Evolutionary conservation across 495 filamentous ascomycete genomes (phyloP), one percentile per base, ranked within the genome.

Genomic region (Opeltia flavorubescens): DNA sequence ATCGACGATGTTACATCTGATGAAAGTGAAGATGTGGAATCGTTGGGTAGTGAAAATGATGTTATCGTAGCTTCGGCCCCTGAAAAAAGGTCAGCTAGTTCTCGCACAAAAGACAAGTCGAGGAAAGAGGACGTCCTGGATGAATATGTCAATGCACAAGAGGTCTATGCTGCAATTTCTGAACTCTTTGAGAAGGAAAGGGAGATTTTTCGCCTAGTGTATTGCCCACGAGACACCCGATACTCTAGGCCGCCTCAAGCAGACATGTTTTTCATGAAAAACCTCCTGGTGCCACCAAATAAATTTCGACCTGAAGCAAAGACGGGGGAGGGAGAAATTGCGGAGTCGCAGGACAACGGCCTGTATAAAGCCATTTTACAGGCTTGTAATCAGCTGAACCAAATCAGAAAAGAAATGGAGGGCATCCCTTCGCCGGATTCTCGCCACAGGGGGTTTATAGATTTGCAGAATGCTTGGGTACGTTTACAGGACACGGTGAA

Each of bases 251-350:
- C 62, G 36, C 63, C 89, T 7, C 74, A 66, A 5, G 76, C 86
- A 0, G 83, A 91, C 56, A 95, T 95, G 77, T 95, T 99, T 63
- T 99, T 99, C 65, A 70, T 96, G 39, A 77, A 80, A 50, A 78
- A 71, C 27, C 65, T 99, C 28, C 62, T 95, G 20, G 83, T 99
- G 3, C 88, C 93, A 13, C 91, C 93, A 0, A 95, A 91, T 59
- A 84, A 79, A 55, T 96, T 82, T 60, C 79, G 93, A n/a, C 87
- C 88, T 20, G 88, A 88, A 60, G 78, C 86, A n/a, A 70, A 73
- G 26, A 83, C 85, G 35, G 83, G 84, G 41, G 74, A 83, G 31
- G 76, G 78, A 13, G 78, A 81, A 30, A 79, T 95, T 47, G 73
- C 84, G 35, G 93, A 99, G 63, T 75, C 83, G 1, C 75, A 81